These are phyloP conservation scores for Thelephora aurantiotincta DNA, from an alignment of 768 basidiomycete species.

Conservation along the genomic window DNA sequence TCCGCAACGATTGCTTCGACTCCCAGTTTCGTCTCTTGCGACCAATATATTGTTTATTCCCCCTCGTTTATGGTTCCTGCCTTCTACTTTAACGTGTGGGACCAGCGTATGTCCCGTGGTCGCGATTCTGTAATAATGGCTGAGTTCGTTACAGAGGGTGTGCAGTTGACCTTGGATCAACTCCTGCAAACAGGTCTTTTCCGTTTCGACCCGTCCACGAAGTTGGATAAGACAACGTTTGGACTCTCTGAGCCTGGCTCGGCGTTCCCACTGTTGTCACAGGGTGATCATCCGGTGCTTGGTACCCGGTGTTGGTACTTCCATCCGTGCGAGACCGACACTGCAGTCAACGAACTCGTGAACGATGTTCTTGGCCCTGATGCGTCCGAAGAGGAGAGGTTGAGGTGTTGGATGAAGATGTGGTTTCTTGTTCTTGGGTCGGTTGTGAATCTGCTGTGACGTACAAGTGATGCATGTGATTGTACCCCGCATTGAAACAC, in stretches of 20 bases:
- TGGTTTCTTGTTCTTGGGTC: slow-evolving; percentile 71
- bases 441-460: slow-evolving; percentile 38
- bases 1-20: slow-evolving; percentile 20
- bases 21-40: slow-evolving; percentile 23
- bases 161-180: slow-evolving; percentile 40
- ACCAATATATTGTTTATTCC: slow-evolving; percentile 65
- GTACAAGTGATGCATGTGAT: no score
- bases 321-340: slow-evolving; percentile 72
- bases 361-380: slow-evolving; percentile 24
- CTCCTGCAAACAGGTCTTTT: slow-evolving; percentile 49
- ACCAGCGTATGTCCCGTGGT: slow-evolving; percentile 40
- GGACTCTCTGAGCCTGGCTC: slow-evolving; percentile 36
- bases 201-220: slow-evolving; percentile 28
- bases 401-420: slow-evolving; percentile 44
- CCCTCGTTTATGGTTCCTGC: slow-evolving; percentile 70
- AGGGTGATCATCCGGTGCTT: slow-evolving; percentile 75
- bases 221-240: slow-evolving; percentile 33
- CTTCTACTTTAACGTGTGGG: slow-evolving; percentile 67
- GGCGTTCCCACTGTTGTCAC: slow-evolving; percentile 66
- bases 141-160: slow-evolving; percentile 36
- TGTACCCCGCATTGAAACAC: no score
- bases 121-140: slow-evolving; percentile 7
- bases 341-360: slow-evolving; percentile 57
- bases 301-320: slow-evolving; percentile 72
- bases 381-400: slow-evolving; percentile 17